A percentile compares a stretch with the other conserved stretches of the same genome.
These are phyloP conservation scores for Tripterygium wilfordii DNA, from an alignment of 177 flowering plant species.

Conservation along the genomic window DNA sequence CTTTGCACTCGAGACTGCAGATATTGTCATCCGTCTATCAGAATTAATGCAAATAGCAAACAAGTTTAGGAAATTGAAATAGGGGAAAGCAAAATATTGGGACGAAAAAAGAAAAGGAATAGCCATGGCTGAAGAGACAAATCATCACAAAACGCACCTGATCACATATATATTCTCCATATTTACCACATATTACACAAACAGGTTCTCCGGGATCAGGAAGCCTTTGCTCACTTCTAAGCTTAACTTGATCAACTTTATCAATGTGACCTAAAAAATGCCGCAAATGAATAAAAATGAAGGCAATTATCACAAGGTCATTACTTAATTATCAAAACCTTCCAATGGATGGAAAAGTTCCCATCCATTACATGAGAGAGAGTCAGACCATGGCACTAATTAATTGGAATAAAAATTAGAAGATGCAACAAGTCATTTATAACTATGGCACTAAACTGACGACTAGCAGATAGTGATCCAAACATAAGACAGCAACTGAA, in stretches of 20 bases:
- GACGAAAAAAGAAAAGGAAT: too few relatives aligned
- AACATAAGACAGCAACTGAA: constrained; percentile 19
- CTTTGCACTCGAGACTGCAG: constrained; percentile 90
- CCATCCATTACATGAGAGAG: constrained; percentile 23
- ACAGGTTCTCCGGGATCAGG: constrained; percentile 82
- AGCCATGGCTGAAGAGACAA: too few relatives aligned
- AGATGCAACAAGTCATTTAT: neutral
- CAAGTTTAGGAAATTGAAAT: too few relatives aligned
- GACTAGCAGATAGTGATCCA: neutral
- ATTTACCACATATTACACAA: constrained; percentile 81
- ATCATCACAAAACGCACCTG: constrained; percentile 49
- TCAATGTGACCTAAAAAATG: constrained; percentile 6
- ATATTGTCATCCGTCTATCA: constrained; percentile 82
- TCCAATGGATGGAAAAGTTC: too few relatives aligned
- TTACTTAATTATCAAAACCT: neutral
- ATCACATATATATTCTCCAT: constrained; percentile 88
- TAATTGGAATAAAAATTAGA: neutral
- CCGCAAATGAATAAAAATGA: neutral
- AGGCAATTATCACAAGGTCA: neutral
- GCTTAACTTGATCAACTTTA: constrained; percentile 38
- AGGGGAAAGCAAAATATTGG: too few relatives aligned
- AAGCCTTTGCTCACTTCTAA: constrained; percentile 68
- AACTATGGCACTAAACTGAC: neutral
- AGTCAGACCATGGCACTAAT: neutral
- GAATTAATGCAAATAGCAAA: constrained; percentile 9